phyloP scores from a whole-genome alignment of 208 protist species.

The Trypanosoma brucei region DNA sequence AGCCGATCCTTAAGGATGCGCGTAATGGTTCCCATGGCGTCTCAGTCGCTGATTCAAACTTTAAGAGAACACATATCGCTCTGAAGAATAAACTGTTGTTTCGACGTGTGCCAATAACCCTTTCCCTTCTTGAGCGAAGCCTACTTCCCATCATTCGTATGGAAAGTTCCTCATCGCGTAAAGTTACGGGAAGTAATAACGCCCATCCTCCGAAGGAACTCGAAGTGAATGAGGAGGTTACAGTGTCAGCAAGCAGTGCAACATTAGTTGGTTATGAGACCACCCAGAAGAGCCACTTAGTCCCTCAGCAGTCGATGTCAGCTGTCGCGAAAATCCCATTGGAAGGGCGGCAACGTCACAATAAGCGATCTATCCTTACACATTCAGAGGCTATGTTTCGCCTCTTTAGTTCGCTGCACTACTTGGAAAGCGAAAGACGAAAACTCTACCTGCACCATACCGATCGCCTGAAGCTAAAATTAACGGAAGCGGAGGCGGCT shows the following conservation, averaged over 20 bases:
- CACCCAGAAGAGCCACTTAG: no score
- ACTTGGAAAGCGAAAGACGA: conserved; percentile 44
- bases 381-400: conserved; percentile 14
- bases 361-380: not conserved
- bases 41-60: not conserved
- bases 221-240: not conserved
- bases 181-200: not conserved
- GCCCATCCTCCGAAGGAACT: not conserved
- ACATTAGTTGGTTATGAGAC: not conserved
- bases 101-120: conserved; percentile 50
- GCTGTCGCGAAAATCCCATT: not conserved
- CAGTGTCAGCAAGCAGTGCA: not conserved
- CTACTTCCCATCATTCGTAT: conserved; percentile 16
- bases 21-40: not conserved
- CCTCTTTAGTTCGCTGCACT: conserved; percentile 36
- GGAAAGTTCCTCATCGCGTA: not conserved
- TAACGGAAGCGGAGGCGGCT: not conserved
- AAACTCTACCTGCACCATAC: conserved; percentile 23
- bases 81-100: conserved; percentile 56
- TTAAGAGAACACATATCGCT: not conserved
- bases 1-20: conserved; percentile 3
- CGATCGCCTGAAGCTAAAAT: conserved; percentile 6
- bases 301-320: no score
- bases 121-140: conserved; percentile 73
- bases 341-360: not conserved